A percentile compares a stretch with the other conserved stretches of the same genome.
These are phyloP conservation scores for Tuber magnatum DNA, from an alignment of 495 filamentous ascomycete genomes.

Conservation along the genomic window DNA sequence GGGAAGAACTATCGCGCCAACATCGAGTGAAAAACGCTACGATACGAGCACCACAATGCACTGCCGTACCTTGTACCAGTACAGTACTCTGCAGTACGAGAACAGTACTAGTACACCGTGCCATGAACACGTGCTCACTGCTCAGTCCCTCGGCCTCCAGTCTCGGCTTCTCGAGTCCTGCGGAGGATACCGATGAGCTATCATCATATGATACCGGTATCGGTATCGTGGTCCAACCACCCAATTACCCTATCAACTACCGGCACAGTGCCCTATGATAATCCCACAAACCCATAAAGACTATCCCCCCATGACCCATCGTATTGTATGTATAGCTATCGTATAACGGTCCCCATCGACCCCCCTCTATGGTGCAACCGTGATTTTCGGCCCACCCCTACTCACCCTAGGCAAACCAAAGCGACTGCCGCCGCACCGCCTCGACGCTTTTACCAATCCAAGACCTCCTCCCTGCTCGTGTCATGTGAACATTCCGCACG, in stretches of 20 bases:
- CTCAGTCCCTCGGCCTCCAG: background rate
- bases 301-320: background rate
- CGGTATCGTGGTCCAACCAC: background rate
- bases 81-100: background rate
- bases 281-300: background rate
- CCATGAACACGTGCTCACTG: no score
- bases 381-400: background rate
- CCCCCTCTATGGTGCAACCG: background rate
- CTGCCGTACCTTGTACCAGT: background rate
- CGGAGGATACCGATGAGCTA: background rate
- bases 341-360: background rate
- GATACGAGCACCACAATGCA: background rate
- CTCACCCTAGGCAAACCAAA: background rate
- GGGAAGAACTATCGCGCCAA: background rate
- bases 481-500: background rate
- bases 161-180: no score
- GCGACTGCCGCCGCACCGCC: background rate
- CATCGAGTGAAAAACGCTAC: background rate
- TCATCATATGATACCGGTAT: no score
- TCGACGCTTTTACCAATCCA: background rate
- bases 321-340: background rate
- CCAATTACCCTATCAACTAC: background rate
- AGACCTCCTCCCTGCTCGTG: background rate
- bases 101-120: no score
- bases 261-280: background rate